phyloP scores from a whole-genome alignment of 768 basidiomycete genomes.

The Boletus tylopilopsis region DNA sequence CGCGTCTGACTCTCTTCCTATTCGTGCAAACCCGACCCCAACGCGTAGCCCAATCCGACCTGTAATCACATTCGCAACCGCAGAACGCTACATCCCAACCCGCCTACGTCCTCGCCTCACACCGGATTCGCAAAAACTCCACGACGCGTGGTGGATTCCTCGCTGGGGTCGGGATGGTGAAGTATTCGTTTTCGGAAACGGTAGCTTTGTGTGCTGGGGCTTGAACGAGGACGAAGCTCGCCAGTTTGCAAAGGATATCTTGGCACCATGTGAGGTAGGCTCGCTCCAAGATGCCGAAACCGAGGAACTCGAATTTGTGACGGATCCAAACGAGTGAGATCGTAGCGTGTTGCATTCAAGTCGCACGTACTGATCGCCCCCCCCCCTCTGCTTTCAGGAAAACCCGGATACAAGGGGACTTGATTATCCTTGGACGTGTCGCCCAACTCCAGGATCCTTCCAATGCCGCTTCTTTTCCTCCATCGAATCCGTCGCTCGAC shows the following conservation, averaged over 20 bases:
- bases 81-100: constrained; percentile 74
- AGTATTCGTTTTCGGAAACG: constrained; percentile 84
- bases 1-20: constrained; percentile 80
- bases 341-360: too few species aligned
- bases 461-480: constrained; percentile 41
- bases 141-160: constrained; percentile 80
- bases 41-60: constrained; percentile 74
- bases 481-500: constrained; percentile 55
- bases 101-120: constrained; percentile 59
- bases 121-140: constrained; percentile 51
- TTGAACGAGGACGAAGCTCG: constrained; percentile 71
- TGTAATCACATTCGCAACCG: constrained; percentile 79
- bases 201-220: constrained; percentile 90
- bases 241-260: constrained; percentile 60
- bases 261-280: constrained; percentile 59
- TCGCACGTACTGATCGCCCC: constrained; percentile 1
- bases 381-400: constrained; percentile 47
- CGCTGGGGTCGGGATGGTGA: constrained; percentile 73
- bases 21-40: constrained; percentile 82
- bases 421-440: constrained; percentile 81
- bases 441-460: constrained; percentile 53
- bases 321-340: constrained; percentile 79
- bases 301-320: constrained; percentile 90
- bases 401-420: constrained; percentile 86
- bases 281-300: constrained; percentile 70